Percentiles rank a stretch among this genome's conserved stretches.
Conservation (phyloP, 441 rosid genomes). For the Capsella rubella region DNA sequence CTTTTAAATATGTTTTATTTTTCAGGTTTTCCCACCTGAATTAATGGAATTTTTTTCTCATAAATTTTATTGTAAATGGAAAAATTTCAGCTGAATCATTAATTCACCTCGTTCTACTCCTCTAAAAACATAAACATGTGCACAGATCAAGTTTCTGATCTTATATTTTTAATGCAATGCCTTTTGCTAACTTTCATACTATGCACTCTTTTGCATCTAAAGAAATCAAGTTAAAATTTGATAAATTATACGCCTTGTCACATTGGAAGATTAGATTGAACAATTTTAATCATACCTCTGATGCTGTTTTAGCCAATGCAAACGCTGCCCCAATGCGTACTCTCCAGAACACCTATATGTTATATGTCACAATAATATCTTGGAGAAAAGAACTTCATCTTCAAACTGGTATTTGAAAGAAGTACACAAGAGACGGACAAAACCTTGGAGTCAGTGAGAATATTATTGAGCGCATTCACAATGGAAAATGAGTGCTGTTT, state of each 20-base stretch:
- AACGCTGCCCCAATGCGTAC: conserved; percentile 96
- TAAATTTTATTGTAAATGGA: neutral
- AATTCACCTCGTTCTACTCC: too few relatives aligned
- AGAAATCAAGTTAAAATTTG: conserved; percentile 29
- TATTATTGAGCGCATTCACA: conserved; percentile 79
- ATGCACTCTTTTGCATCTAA: conserved; percentile 30
- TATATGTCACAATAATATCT: conserved; percentile 45
- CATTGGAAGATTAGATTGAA: conserved; percentile 22
- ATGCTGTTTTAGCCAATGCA: conserved; percentile 89
- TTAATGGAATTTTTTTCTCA: neutral
- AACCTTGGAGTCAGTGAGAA: conserved; percentile 92
- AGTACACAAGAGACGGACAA: conserved; percentile 37
- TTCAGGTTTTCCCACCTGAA: neutral
- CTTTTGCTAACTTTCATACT: conserved; percentile 28
- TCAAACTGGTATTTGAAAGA: conserved; percentile 29
- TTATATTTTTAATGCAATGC: conserved; percentile 13
- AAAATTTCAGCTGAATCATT: neutral
- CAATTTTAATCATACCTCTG: conserved; percentile 69
- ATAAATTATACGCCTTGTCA: conserved; percentile 51
- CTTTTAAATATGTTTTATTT: neutral
- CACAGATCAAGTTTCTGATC: conserved; percentile 18
- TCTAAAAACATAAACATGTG: neutral
- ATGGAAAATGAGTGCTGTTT: conserved; percentile 84
- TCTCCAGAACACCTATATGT: conserved; percentile 94
- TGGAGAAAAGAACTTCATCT: conserved; percentile 27